Evolutionary conservation across 2,329 filamentous ascomycete genomes (phyloP), one percentile per base, ranked within the genome.

Genomic region (Pseudogymnoascus pannorum): DNA sequence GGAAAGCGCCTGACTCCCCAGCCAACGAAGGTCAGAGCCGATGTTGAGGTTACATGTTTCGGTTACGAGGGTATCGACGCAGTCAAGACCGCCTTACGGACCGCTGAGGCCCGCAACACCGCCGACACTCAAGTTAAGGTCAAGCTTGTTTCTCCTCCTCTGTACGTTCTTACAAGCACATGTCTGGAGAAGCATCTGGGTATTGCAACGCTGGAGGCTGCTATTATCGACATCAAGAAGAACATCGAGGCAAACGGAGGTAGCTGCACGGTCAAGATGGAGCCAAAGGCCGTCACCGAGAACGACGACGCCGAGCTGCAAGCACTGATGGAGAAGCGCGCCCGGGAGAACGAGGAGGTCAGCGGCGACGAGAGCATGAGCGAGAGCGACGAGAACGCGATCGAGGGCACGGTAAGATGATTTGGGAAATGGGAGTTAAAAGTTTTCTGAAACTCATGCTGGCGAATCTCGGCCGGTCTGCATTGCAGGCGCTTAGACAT

Each of bases 1-100:
- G 86, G 89, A 81, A 99, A 97, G 84, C 88, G 93, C 72, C 82
- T 99, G 68, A 99, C 93, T 63, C 94, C 94, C 36, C 92, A 97
- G 77, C 94, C 94, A n/a, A 97, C 92, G 69, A 99, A 99, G 80
- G 92, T 99, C 66, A 92, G 95, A 73, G 92, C 95, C 68, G 94
- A 99, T 76, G 91, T 99, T 62, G 94, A 99, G 75, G 92, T 96
- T 68, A 95, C 89, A 64, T 96, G 91, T 80, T 92, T 91, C 78
- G 89, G 90, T 65, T 99, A 97, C 75, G 94, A 97, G 70, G 94
- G 94, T 68, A 99, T 99, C 78, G 94, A 99, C 73, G 94, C 95
- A 42, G 91, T 99, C 76, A 99, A 99, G 85, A 83, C 86, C 33
- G 92, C 95, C 57, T 85, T 99, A 63, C 86, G 92, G 73, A 91